phyloP scores from a whole-genome alignment of 2,329 filamentous ascomycete genomes.

The Didymella keratinophila region DNA sequence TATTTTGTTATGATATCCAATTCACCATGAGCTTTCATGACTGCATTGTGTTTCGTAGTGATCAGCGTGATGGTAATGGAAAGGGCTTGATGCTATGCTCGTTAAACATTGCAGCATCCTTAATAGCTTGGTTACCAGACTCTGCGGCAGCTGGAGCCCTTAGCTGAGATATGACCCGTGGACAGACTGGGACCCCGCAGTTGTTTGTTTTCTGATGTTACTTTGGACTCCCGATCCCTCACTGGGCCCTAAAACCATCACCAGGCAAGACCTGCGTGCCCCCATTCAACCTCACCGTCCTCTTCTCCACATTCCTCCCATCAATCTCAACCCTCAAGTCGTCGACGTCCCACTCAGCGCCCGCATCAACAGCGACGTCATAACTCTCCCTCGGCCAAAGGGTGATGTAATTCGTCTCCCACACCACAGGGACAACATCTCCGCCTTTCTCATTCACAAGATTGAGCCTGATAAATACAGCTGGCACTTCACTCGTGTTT shows the following conservation, averaged over 20 bases:
- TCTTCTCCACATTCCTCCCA: conserved; percentile 24
- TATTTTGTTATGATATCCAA: conserved; percentile 20
- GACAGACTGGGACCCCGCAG: no score
- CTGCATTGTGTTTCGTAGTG: no score
- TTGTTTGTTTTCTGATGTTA: no score
- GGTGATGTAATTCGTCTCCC: conserved; percentile 71
- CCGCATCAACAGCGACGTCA: conserved; percentile 12
- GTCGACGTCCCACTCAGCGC: neutral
- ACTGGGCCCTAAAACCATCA: neutral
- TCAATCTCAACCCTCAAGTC: conserved; percentile 19
- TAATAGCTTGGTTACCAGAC: no score
- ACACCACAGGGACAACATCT: conserved; percentile 62
- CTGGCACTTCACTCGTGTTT: conserved; percentile 62
- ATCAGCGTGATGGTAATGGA: no score
- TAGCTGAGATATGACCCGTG: no score
- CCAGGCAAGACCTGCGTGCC: conserved; percentile 16
- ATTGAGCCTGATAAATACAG: conserved; percentile 65
- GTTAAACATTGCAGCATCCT: no score
- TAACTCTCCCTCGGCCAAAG: conserved; percentile 63
- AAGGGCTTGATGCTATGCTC: no score
- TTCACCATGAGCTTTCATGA: neutral
- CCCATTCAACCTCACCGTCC: conserved; percentile 16
- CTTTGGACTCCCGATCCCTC: neutral
- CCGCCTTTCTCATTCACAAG: conserved; percentile 55
- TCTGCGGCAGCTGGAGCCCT: no score